Percentiles rank a stretch among this genome's conserved stretches.
These are phyloP conservation scores for Rubus idaeus DNA, from an alignment of 306 rosid genomes.

Conservation along the genomic window DNA sequence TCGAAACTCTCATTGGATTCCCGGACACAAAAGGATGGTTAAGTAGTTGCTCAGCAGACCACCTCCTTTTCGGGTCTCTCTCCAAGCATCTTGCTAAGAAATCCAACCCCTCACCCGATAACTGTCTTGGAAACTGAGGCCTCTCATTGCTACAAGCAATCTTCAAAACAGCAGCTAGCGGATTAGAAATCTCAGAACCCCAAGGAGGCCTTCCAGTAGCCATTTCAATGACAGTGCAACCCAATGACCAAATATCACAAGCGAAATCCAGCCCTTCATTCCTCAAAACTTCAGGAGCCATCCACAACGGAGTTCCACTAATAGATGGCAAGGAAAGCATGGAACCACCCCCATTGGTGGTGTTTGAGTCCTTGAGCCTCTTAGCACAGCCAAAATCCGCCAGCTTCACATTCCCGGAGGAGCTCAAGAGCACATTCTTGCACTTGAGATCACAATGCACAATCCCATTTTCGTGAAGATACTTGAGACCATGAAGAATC, in stretches of 20 bases:
- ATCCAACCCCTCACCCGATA: slow-evolving; percentile 50
- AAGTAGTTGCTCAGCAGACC: slow-evolving; percentile 40
- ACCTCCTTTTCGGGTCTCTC: slow-evolving; percentile 55
- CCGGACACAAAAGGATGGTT: slow-evolving; percentile 53
- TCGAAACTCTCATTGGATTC: slow-evolving; percentile 9
- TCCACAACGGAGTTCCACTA: slow-evolving; percentile 66
- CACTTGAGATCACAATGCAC: slow-evolving; percentile 65
- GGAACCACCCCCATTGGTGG: background rate
- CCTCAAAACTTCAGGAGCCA: slow-evolving; percentile 73
- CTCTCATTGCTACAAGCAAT: slow-evolving; percentile 39
- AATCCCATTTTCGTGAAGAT: slow-evolving; percentile 48
- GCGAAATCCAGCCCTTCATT: slow-evolving; percentile 34
- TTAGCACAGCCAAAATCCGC: slow-evolving; percentile 67
- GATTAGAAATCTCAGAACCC: slow-evolving; percentile 37
- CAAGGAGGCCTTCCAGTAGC: slow-evolving; percentile 63
- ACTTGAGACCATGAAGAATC: slow-evolving; percentile 44
- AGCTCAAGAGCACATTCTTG: slow-evolving; percentile 61
- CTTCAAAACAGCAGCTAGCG: slow-evolving; percentile 39
- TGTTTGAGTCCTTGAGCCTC: slow-evolving; percentile 23
- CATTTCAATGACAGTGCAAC: slow-evolving; percentile 70
- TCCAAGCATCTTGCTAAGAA: slow-evolving; percentile 53
- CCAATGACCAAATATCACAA: slow-evolving; percentile 67
- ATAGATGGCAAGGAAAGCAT: slow-evolving; percentile 12
- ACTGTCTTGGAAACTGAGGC: slow-evolving; percentile 50
- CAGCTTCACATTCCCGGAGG: slow-evolving; percentile 54